Evolutionary conservation across 257 asterid species (phyloP), one percentile per base, ranked within the genome.

Genomic region (Mitragyna speciosa): DNA sequence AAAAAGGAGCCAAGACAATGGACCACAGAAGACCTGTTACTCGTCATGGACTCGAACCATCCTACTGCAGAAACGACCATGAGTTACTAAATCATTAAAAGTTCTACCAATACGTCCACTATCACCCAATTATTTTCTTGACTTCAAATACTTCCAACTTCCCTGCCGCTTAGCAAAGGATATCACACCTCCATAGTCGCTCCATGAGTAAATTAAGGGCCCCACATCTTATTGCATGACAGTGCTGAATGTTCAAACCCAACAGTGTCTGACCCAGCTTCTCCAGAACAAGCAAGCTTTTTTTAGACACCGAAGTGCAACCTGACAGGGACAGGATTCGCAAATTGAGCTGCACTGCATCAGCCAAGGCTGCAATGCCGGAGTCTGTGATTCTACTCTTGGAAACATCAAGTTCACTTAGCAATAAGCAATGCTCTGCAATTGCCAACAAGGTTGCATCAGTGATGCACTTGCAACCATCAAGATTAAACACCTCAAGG

Each of bases 161-260:
- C 11, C 36, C 24, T 61, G 41, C 72, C 70, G 82, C 78, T 88
- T 81, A 92, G 76, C 76, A 84, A 65, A 96, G 97, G 80, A 96
- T 85, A 70, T 96, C 95, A 26, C 99, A 96, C 92, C 95, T 90
- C 93, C 97, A 89, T 12, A 94, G 92, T 17, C 78, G 86, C 85
- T 90, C 95, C 72, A 78, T 31, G 31, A 96, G 97, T 80, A 82
- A 76, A 83, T 85, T 87, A 78, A 86, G 80, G 6, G 89, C 58
- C 2, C 76, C 75, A 36, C 56, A 66, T 78, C 91, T 89, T 73
- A 96, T 84, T 72, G 96, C 91, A 12, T 7, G 33, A 89, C 99
- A 96, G 14, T 83, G 85, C 87, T 90, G 94, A 69, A 96, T 89
- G 88, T 89, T 94, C 87, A 94, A 83, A 20, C 98, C 97, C 36